Base-by-base conservation (phyloP, 179 eudicot species). In the Camellia oleifera region DNA sequence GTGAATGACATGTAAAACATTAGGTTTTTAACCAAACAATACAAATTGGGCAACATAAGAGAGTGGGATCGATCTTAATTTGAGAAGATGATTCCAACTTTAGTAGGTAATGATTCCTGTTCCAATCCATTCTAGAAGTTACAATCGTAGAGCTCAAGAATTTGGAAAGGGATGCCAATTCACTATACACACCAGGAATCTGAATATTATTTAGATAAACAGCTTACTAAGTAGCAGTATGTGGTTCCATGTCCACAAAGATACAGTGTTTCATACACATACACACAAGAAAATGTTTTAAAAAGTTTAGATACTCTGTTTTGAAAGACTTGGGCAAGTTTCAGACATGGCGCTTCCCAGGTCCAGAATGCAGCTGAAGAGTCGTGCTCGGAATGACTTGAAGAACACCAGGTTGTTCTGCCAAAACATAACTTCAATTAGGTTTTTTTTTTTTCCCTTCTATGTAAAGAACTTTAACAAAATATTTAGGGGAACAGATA, bases 331-430 rank as follows among this genome's bases (percentile, higher is more conserved):
- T 69, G 8, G 2, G 20, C 4, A 2, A 40, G 60, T 20, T 72
- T 72, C 76, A 74, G 26, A 65, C 56, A 72, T 66, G 58, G 44
- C 61, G 78, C 65, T 53, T 83, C 64, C 82, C 85, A 53, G 82
- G 80, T 81, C 91, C 92, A 23, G 92, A 76, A 76, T 93, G 94
- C 74, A 94, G 88, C 84, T 93, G 89, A 75, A 88, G 63, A 60
- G 88, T 84, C 84, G 67, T 60, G 88, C 92, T 91, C 5, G 85
- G 86, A 82, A 89, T 90, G 15, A 94, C 93, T 88, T 90, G 93
- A 78, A 93, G 87, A 57, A 94, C 93, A 44, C 97, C 98, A 13
- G 96, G 92, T 90, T 91, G 82, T 81, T 89, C 98, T 94, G 93
- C 87, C 75, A 68, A 76, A 57, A 86, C 18, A 72, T 17, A 15